phyloP scores from a whole-genome alignment of 1,284 basidiomycete genomes.

The Sphaerobolus stellatus region DNA sequence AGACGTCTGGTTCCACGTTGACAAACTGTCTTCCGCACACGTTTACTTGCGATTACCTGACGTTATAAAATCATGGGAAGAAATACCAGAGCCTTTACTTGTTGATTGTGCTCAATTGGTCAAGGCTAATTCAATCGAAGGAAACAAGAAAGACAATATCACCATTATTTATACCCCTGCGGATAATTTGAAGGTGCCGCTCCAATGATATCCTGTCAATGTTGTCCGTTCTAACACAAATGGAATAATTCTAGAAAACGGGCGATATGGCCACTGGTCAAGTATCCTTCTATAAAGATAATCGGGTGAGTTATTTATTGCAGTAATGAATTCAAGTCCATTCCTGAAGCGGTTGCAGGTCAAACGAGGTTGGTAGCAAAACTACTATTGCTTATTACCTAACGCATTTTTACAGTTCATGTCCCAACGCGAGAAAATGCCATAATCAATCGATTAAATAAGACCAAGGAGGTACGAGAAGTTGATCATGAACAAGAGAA shows the following conservation, averaged over 20 bases:
- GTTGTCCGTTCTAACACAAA: not conserved
- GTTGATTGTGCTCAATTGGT: constrained; percentile 91
- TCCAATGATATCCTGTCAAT: not conserved
- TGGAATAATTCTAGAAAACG: constrained; percentile 71
- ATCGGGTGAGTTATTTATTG: constrained; percentile 52
- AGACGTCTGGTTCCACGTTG: constrained; percentile 81
- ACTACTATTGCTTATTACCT: not conserved
- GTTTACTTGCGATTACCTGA: constrained; percentile 89
- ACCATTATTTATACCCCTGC: constrained; percentile 94
- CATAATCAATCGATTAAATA: constrained; percentile 93
- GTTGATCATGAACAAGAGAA: constrained; percentile 92
- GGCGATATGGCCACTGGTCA: constrained; percentile 96
- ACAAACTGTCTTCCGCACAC: constrained; percentile 92
- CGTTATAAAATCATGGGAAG: constrained; percentile 78
- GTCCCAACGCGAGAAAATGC: constrained; percentile 81
- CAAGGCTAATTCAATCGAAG: constrained; percentile 97
- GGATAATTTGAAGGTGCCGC: constrained; percentile 78
- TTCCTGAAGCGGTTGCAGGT: constrained; percentile 46
- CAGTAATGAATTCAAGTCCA: not conserved
- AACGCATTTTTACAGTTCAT: constrained; percentile 53
- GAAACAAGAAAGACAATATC: constrained; percentile 94
- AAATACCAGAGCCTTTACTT: constrained; percentile 77
- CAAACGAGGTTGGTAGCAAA: constrained; percentile 59
- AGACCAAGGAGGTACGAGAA: constrained; percentile 82
- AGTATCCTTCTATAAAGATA: constrained; percentile 92